These are phyloP conservation scores for Mycena galericulata DNA, from an alignment of 768 basidiomycete genomes.

Conservation along the genomic window DNA sequence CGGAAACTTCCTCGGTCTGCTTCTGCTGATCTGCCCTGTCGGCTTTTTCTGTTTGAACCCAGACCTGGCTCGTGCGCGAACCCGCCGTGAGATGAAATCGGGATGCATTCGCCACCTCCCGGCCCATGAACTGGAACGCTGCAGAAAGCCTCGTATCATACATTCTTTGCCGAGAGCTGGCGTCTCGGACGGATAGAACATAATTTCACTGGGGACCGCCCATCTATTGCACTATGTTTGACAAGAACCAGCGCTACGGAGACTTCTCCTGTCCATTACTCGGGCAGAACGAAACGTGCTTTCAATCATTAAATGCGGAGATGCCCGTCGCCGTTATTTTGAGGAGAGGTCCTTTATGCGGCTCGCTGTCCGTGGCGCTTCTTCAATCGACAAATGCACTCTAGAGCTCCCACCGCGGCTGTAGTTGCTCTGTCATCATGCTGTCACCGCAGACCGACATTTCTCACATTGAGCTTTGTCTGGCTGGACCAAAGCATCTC, in stretches of 20 bases:
- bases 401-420: background rate
- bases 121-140: too few relatives aligned
- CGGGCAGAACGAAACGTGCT: background rate
- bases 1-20: background rate
- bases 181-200: too few relatives aligned
- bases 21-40: slow-evolving; percentile 20
- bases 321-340: background rate
- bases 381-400: background rate
- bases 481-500: background rate
- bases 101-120: too few relatives aligned
- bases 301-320: background rate
- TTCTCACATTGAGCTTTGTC: background rate
- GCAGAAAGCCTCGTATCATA: too few relatives aligned
- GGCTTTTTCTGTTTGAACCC: background rate
- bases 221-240: background rate
- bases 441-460: too few relatives aligned
- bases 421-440: background rate
- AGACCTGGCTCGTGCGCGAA: too few relatives aligned
- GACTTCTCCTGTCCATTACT: background rate
- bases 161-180: too few relatives aligned
- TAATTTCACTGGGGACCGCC: background rate
- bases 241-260: background rate
- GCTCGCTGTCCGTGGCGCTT: too few relatives aligned
- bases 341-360: too few relatives aligned
- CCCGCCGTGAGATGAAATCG: too few relatives aligned